These are phyloP conservation scores for Ogataea corticis DNA, from an alignment of 805 yeast species.

Conservation along the genomic window DNA sequence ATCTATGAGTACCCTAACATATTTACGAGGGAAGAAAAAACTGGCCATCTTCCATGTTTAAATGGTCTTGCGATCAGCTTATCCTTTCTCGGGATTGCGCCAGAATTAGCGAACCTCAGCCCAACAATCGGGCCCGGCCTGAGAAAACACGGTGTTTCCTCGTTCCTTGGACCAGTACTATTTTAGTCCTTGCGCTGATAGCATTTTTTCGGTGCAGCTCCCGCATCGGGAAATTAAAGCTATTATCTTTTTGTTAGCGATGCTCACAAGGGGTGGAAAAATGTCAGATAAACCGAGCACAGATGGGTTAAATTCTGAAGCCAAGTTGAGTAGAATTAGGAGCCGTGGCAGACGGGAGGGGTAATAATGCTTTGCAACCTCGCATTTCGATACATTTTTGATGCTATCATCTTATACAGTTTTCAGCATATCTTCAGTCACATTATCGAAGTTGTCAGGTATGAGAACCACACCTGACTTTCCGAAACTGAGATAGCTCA, in stretches of 20 bases:
- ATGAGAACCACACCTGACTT: slow-evolving; percentile 59
- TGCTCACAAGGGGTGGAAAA: background rate
- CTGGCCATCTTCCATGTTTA: no score
- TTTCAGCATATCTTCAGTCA: slow-evolving; percentile 16
- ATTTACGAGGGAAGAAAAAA: no score
- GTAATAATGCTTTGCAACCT: background rate
- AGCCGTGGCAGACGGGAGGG: background rate
- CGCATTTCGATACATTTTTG: no score
- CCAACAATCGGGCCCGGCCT: background rate
- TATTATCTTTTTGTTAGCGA: background rate
- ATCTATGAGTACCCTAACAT: no score
- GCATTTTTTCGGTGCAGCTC: background rate
- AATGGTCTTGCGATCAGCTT: no score
- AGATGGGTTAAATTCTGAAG: background rate
- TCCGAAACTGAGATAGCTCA: slow-evolving; percentile 63
- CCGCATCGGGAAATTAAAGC: background rate
- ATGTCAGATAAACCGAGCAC: background rate
- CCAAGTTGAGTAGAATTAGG: background rate
- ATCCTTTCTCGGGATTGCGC: slow-evolving; percentile 1
- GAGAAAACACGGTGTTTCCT: background rate
- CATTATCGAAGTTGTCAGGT: slow-evolving; percentile 42
- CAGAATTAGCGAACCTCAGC: background rate
- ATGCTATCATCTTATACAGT: no score
- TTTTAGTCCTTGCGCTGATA: background rate
- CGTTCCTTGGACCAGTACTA: background rate